Percentiles rank a stretch among this genome's conserved stretches.
phyloP scores from a whole-genome alignment of 306 rosid species.

The Argentina anserina region DNA sequence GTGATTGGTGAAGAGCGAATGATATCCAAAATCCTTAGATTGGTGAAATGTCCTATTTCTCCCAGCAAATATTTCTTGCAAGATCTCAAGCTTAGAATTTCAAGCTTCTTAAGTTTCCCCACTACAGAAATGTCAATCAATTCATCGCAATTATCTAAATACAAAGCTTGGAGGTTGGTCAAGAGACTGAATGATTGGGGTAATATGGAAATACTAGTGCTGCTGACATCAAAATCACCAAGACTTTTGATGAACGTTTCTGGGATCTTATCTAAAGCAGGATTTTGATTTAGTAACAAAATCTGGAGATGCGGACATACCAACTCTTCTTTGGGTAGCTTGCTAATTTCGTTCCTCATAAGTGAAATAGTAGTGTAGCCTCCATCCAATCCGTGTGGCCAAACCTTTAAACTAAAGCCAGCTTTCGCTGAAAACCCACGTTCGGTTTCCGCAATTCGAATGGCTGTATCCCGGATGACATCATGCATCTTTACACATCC shows the following conservation, averaged over 20 bases:
- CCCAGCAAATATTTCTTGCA: not conserved
- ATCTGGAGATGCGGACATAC: slow-evolving; percentile 10
- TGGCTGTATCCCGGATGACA: slow-evolving; percentile 24
- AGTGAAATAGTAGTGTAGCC: not conserved
- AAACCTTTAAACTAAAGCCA: not conserved
- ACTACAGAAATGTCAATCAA: not conserved
- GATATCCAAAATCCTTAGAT: not conserved
- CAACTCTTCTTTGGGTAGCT: not conserved
- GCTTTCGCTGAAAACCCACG: not conserved
- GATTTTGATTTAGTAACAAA: not conserved
- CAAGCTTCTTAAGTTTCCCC: not conserved
- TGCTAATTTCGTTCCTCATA: not conserved
- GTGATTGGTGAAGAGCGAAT: not conserved
- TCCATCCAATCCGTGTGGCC: not conserved
- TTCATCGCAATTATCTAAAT: not conserved
- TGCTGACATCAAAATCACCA: not conserved
- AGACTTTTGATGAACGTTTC: not conserved
- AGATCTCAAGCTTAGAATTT: not conserved
- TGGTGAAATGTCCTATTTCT: not conserved
- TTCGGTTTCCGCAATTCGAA: slow-evolving; percentile 1
- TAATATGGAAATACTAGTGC: not conserved
- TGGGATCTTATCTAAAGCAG: not conserved
- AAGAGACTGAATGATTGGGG: not conserved
- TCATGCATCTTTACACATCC: slow-evolving; percentile 29
- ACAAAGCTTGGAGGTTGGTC: not conserved